phyloP scores from a whole-genome alignment of 192 early-diverging fungal genomes.

The Mortierella hygrophila region DNA sequence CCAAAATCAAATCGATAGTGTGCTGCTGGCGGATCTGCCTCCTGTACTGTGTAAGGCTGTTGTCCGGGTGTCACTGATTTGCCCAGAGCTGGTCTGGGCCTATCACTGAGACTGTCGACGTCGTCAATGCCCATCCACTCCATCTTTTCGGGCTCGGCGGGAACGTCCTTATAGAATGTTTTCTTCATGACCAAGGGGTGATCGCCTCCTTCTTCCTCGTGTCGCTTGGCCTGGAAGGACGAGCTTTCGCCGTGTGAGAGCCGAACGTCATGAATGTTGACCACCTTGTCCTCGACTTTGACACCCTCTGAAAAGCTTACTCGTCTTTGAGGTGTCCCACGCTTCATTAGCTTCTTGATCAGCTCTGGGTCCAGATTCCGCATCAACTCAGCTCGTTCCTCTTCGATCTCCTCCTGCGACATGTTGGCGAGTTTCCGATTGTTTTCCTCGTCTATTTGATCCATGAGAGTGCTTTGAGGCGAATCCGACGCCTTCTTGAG shows the following conservation, averaged over 20 bases:
- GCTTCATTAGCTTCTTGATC: slow-evolving; percentile 71
- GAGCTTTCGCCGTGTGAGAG: slow-evolving; percentile 9
- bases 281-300: slow-evolving; percentile 31
- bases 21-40: slow-evolving; percentile 61
- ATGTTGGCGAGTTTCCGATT: slow-evolving; percentile 66
- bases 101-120: slow-evolving; percentile 23
- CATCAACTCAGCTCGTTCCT: slow-evolving; percentile 76
- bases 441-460: slow-evolving; percentile 71
- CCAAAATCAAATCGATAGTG: slow-evolving; percentile 85
- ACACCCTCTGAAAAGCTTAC: slow-evolving; percentile 48
- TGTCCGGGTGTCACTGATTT: slow-evolving; percentile 62
- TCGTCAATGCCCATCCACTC: slow-evolving; percentile 72
- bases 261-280: slow-evolving; percentile 43
- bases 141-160: slow-evolving; percentile 73
- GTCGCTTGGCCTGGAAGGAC: slow-evolving; percentile 30
- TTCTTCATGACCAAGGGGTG: slow-evolving; percentile 62
- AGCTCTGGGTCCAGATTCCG: slow-evolving; percentile 71
- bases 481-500: slow-evolving; percentile 45
- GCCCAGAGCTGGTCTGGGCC: slow-evolving; percentile 38
- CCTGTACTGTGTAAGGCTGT: slow-evolving; percentile 62
- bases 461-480: slow-evolving; percentile 31
- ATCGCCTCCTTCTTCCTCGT: slow-evolving; percentile 54
- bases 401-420: slow-evolving; percentile 77
- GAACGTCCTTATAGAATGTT: slow-evolving; percentile 66
- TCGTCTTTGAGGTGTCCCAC: slow-evolving; percentile 45